These are phyloP conservation scores for Nevesoporus exiguus DNA, from an alignment of 768 basidiomycete species.

Conservation along the genomic window DNA sequence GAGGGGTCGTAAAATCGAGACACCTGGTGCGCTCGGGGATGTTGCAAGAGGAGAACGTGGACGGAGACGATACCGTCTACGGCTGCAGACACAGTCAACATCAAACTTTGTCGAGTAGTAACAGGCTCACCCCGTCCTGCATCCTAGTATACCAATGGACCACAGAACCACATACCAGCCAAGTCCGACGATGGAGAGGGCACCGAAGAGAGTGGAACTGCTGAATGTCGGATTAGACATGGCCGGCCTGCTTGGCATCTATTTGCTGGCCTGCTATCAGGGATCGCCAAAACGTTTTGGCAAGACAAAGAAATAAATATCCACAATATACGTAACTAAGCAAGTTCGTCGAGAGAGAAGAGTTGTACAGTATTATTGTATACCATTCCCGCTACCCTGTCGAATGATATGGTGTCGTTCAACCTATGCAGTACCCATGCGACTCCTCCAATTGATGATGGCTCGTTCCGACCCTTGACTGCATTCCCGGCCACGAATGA, in stretches of 20 bases:
- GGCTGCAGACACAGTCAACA: slow-evolving; percentile 42
- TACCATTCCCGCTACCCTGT: slow-evolving; percentile 51
- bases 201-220: slow-evolving; percentile 4
- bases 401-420: slow-evolving; percentile 45
- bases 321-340: slow-evolving; percentile 14
- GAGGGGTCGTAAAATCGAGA: slow-evolving; percentile 90
- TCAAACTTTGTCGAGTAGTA: neutral
- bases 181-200: slow-evolving; percentile 41
- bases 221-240: slow-evolving; percentile 16
- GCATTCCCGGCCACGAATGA: slow-evolving; percentile 54
- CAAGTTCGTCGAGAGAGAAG: slow-evolving; percentile 48
- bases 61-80: slow-evolving; percentile 68
- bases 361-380: slow-evolving; percentile 63
- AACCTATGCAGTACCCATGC: slow-evolving; percentile 65
- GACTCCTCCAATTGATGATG: slow-evolving; percentile 58
- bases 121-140: slow-evolving; percentile 59
- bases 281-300: neutral
- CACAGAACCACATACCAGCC: slow-evolving; percentile 64
- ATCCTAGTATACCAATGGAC: slow-evolving; percentile 65
- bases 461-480: slow-evolving; percentile 80
- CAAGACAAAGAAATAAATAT: neutral
- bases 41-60: slow-evolving; percentile 59
- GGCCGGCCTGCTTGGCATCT: neutral
- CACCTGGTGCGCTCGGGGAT: slow-evolving; percentile 68
- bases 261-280: neutral